Base-by-base conservation (phyloP, 257 asterid genomes). In the Nicotiana noctiflora region DNA sequence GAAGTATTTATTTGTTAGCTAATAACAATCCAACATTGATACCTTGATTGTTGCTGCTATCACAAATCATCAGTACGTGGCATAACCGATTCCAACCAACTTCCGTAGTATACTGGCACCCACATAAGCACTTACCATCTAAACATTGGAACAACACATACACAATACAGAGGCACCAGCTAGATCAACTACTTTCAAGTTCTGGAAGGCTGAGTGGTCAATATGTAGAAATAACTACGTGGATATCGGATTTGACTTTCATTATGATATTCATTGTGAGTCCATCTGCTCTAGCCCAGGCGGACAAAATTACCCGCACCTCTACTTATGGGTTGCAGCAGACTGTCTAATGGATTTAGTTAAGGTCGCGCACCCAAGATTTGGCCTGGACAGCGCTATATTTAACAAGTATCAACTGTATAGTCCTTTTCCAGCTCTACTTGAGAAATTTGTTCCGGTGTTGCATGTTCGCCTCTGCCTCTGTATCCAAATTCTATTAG, bases 51-150 rank as follows among this genome's bases (percentile, higher is more conserved):
- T 37, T 67, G 27, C 75, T 17, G 5, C 2, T 67, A 5, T 37
- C 31, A 68, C 56, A n/a, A 37, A 68, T n/a, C 55, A 68, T 37
- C 56, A 37, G 55, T n/a, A 67, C 18, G 0, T 10, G 2, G 76
- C 76, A n/a, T 68, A 11, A 68, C 6, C 56, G 37, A 67, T 37
- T 67, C 40, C 29, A 37, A 34, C 40, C 31, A 67, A 10, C 76
- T 37, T 37, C 37, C 37, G 40, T 67, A 37, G 40, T 67, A 21
- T 34, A 67, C 31, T 67, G 76, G 76, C 76, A 67, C n/a, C 31
- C 76, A n/a, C 55, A n/a, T 11, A n/a, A 68, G 76, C 21, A n/a
- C 76, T 68, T 19, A 68, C 31, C 76, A 67, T 37, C 55, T 67
- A 5, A 37, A 37, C 76, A 37, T 67, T 67, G 19, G 19, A 68